These are phyloP conservation scores for Russula lepida DNA, from an alignment of 768 basidiomycete species.

Conservation along the genomic window DNA sequence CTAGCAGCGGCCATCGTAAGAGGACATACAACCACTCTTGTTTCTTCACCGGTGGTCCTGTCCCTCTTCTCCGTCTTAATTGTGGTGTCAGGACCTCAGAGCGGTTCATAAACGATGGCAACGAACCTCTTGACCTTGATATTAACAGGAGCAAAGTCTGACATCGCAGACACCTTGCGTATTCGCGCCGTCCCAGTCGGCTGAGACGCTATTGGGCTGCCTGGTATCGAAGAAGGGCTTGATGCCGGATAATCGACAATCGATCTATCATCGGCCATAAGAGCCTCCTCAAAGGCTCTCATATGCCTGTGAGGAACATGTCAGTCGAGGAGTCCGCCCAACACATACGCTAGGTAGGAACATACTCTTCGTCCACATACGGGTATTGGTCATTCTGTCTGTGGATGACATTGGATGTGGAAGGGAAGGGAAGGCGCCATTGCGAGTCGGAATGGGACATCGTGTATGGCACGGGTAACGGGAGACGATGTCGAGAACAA, in stretches of 20 bases:
- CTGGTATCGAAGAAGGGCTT: slow-evolving; percentile 26
- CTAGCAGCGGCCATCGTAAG: slow-evolving; percentile 81
- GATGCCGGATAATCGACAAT: slow-evolving; percentile 30
- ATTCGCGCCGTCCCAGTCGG: slow-evolving; percentile 39
- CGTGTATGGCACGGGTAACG: neutral
- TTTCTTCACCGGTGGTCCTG: slow-evolving; percentile 30
- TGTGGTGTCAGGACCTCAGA: neutral
- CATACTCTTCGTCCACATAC: slow-evolving; percentile 69
- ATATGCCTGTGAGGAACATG: slow-evolving; percentile 42
- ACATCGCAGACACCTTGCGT: slow-evolving; percentile 73
- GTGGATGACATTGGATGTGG: slow-evolving; percentile 31
- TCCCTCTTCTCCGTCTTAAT: slow-evolving; percentile 32
- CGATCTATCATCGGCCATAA: slow-evolving; percentile 50
- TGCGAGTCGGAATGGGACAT: slow-evolving; percentile 8
- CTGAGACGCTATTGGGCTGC: slow-evolving; percentile 19
- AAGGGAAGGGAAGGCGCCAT: neutral
- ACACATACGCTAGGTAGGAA: slow-evolving; percentile 4
- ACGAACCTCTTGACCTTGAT: slow-evolving; percentile 66
- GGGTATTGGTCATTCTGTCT: neutral
- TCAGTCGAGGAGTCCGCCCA: neutral
- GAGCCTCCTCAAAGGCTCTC: slow-evolving; percentile 67
- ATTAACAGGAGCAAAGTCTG: slow-evolving; percentile 88
- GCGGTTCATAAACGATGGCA: neutral
- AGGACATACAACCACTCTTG: slow-evolving; percentile 74
- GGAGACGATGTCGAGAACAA: neutral